Percentiles rank a stretch among this genome's conserved stretches.
phyloP scores from a whole-genome alignment of 805 yeast species.

The Wickerhamomyces queroliae region DNA sequence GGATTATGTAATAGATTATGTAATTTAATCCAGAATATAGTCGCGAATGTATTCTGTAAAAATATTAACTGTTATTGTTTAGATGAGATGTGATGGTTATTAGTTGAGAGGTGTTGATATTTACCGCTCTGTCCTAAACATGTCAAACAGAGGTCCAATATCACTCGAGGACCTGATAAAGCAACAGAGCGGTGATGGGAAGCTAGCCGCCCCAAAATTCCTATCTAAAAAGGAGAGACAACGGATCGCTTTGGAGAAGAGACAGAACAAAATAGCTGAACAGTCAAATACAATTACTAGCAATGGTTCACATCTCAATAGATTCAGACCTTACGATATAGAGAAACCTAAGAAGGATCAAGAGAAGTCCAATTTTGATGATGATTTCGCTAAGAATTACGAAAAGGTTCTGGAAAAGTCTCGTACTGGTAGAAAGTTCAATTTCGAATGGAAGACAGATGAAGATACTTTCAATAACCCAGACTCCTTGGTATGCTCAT shows the following conservation, averaged over 20 bases:
- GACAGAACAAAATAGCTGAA: conserved; percentile 8
- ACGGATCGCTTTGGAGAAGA: conserved; percentile 23
- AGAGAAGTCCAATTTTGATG: conserved; percentile 2
- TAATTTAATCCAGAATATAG: conserved; percentile 4
- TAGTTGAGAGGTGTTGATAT: no score
- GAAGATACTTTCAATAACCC: conserved; percentile 58
- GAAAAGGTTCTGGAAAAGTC: conserved; percentile 1
- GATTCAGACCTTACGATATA: conserved; percentile 4
- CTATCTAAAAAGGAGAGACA: conserved; percentile 41
- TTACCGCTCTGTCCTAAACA: no score
- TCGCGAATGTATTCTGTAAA: not conserved
- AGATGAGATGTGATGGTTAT: no score
- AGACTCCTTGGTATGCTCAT: conserved; percentile 32
- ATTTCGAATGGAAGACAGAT: conserved; percentile 61
- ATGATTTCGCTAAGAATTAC: conserved; percentile 2
- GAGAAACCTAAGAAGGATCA: not conserved
- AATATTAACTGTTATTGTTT: no score
- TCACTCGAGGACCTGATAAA: conserved; percentile 32
- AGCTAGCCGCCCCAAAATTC: conserved; percentile 31
- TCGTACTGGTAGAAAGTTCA: conserved; percentile 34
- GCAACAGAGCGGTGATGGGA: conserved; percentile 13
- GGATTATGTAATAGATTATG: not conserved
- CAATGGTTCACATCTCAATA: not conserved
- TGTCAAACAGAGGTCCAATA: conserved; percentile 23
- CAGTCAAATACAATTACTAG: conserved; percentile 1